Percentiles rank a stretch among this genome's conserved stretches.
phyloP scores from a whole-genome alignment of 1,284 basidiomycete genomes.

The Papiliotrema flavescens region DNA sequence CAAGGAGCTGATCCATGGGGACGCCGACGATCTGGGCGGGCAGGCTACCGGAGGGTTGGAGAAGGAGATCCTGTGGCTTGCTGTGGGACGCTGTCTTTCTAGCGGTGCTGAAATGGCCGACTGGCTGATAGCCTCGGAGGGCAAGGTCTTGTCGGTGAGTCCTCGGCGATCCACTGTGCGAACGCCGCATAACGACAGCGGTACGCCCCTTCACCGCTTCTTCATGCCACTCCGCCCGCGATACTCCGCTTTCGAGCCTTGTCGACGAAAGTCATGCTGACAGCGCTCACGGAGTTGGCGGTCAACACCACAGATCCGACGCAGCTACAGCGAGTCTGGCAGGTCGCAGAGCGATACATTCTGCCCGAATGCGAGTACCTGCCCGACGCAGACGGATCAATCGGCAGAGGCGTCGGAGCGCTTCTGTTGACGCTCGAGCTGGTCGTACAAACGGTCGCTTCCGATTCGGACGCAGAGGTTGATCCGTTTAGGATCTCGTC shows the following conservation, averaged over 20 bases:
- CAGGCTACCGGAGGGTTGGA: slow-evolving; percentile 20
- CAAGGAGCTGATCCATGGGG: not conserved
- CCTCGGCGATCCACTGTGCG: not conserved
- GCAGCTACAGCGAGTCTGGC: slow-evolving; percentile 12
- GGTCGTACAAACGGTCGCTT: not conserved
- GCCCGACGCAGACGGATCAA: slow-evolving; percentile 12
- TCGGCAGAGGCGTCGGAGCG: slow-evolving; percentile 8
- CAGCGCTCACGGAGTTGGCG: slow-evolving; percentile 19
- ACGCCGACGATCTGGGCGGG: slow-evolving; percentile 4
- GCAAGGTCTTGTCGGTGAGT: slow-evolving; percentile 23
- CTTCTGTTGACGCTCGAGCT: slow-evolving; percentile 25
- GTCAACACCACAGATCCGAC: slow-evolving; percentile 6
- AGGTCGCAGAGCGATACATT: slow-evolving; percentile 4
- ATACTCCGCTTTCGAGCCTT: slow-evolving; percentile 25
- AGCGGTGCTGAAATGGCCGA: slow-evolving; percentile 13
- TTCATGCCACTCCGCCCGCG: slow-evolving; percentile 28
- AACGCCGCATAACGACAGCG: slow-evolving; percentile 12
- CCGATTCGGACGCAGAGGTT: not conserved
- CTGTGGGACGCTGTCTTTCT: slow-evolving; percentile 18
- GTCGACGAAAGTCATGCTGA: slow-evolving; percentile 18
- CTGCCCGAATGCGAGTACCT: slow-evolving; percentile 16
- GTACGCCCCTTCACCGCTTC: slow-evolving; percentile 28
- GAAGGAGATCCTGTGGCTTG: slow-evolving; percentile 39
- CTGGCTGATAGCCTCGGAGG: slow-evolving; percentile 27
- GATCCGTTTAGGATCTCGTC: not conserved